Base-by-base conservation (phyloP, 192 early-diverging fungal genomes). In the Ambispora gerdemannii region DNA sequence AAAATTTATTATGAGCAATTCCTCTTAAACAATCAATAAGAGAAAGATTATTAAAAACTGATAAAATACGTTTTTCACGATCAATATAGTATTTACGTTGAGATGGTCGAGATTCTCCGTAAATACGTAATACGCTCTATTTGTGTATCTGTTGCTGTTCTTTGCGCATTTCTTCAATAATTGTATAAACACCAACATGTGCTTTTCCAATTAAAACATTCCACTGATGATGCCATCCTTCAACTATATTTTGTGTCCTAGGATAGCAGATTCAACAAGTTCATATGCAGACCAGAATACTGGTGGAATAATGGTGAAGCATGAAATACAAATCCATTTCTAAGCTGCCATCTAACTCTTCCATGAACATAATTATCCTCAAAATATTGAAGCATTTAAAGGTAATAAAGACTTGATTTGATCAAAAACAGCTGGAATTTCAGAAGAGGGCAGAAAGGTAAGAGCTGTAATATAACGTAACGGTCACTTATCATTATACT, bases 131-230 rank as follows among this genome's bases (percentile, higher is more conserved):
- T 47, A 47, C 20, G n/a, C 49, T 31, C 2, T 65, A 15, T 4
- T 50, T 27, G 20, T 66, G 13, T 19, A 13, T 51, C 10, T 51
- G 64, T 2, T 51, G 27, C 25, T 66, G 49, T 50, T 66, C 64
- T 24, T 66, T 66, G 8, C 47, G 2, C 50, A 66, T 66, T 66
- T 66, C 47, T 51, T 66, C 47, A n/a, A 66, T 66, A 51, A 67
- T 67, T 34, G 2, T 52, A 51, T 51, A 67, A 34, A 67, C 30
- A 32, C 64, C 28, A 33, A 52, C 31, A 52, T 67, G 50, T 31
- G 32, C 20, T 63, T 10, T 63, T 43, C 64, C 43, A 66, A 49
- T 50, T 32, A 66, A 17, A 33, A 0, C 51, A 3, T 50, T 27
- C 50, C 15, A 66, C 13, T 31, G 2, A 6, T 51, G 0, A 13